These are phyloP conservation scores for Capsicum baccatum DNA, from an alignment of 257 asterid species.

Conservation along the genomic window DNA sequence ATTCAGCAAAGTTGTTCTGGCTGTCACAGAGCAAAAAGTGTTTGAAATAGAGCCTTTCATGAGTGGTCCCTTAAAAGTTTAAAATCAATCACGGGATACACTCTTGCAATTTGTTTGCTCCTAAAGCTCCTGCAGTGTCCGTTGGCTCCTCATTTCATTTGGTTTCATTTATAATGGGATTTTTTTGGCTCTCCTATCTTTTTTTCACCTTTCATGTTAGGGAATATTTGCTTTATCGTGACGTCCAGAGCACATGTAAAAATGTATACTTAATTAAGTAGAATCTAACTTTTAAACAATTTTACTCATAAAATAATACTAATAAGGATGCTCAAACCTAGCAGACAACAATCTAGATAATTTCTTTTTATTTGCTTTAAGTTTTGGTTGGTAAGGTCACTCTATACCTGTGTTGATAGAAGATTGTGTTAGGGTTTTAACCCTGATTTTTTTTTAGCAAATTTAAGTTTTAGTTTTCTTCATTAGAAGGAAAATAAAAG, in stretches of 20 bases:
- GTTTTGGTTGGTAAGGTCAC: background rate
- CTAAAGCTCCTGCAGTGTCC: conserved; percentile 13
- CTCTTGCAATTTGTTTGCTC: conserved; percentile 6
- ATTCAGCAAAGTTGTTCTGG: background rate
- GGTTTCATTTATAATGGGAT: background rate
- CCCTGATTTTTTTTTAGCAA: no score
- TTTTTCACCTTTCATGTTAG: background rate
- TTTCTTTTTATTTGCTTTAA: background rate
- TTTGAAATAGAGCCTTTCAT: background rate
- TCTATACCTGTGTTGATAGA: background rate
- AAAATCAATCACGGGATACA: conserved; percentile 19
- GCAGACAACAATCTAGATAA: background rate
- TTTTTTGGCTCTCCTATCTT: background rate
- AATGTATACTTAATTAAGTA: background rate
- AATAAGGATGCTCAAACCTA: background rate
- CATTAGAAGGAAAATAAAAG: no score
- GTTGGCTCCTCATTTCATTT: background rate
- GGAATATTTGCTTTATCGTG: background rate
- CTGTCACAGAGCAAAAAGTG: background rate
- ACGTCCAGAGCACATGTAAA: background rate
- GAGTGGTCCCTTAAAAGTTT: conserved; percentile 23
- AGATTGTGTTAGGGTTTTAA: no score
- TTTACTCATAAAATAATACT: background rate
- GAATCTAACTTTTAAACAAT: background rate
- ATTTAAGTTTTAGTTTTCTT: no score